These are phyloP conservation scores for Macrotyloma uniflorum DNA, from an alignment of 306 rosid species.

Conservation along the genomic window DNA sequence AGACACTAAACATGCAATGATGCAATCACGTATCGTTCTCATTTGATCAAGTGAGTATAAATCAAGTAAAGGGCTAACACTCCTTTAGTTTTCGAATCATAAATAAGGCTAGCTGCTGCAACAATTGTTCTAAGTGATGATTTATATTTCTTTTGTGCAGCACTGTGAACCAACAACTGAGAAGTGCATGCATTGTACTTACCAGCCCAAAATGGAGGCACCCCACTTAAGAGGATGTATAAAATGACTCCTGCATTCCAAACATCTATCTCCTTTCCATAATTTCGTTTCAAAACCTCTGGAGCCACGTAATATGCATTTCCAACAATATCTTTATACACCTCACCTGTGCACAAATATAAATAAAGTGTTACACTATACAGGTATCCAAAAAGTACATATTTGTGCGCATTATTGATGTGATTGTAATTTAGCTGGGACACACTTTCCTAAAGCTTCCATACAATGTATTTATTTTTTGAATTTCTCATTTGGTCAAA, in stretches of 20 bases:
- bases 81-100: background rate
- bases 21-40: too few species aligned
- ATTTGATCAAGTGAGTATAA: background rate
- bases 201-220: conserved; percentile 84
- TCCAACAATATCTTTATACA: conserved; percentile 65
- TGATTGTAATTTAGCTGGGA: too few species aligned
- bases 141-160: background rate
- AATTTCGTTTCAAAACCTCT: conserved; percentile 61
- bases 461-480: too few species aligned
- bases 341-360: conserved; percentile 69
- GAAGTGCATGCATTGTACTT: conserved; percentile 6
- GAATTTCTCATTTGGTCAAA: too few species aligned
- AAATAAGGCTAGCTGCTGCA: background rate
- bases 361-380: too few species aligned
- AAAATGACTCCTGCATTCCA: conserved; percentile 91
- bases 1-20: too few species aligned
- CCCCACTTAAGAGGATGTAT: conserved; percentile 71
- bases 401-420: too few species aligned
- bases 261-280: conserved; percentile 84
- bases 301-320: conserved; percentile 84
- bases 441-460: too few species aligned
- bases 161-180: background rate
- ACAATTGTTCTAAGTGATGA: background rate
- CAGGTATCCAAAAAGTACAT: too few species aligned
- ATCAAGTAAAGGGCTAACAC: background rate